Conservation (phyloP, 2,329 filamentous ascomycete species). For the Calonectria ilicicola region DNA sequence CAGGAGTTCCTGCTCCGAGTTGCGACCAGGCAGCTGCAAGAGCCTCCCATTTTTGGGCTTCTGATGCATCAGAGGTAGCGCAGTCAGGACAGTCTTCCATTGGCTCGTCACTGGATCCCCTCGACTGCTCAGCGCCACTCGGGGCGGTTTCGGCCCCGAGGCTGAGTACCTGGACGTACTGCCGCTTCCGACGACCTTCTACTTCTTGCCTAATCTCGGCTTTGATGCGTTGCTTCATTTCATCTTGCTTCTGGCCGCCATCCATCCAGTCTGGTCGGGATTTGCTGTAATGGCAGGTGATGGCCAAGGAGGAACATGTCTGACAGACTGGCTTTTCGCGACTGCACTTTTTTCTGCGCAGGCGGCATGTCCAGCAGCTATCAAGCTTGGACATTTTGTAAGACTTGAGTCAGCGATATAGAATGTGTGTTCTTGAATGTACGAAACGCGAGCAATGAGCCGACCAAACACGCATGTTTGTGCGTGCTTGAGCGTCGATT, state of each 20-base stretch:
- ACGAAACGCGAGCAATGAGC: no score
- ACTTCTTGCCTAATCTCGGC: slow-evolving; percentile 39
- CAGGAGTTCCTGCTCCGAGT: not conserved
- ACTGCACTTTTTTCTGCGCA: slow-evolving; percentile 30
- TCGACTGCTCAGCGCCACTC: not conserved
- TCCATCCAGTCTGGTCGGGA: slow-evolving; percentile 63
- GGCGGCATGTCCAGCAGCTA: slow-evolving; percentile 29
- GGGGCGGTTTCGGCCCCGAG: not conserved
- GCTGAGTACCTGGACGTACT: not conserved
- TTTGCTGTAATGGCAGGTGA: slow-evolving; percentile 60
- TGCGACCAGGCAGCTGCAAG: not conserved
- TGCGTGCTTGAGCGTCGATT: no score
- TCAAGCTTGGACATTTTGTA: not conserved
- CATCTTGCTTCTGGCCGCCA: slow-evolving; percentile 36
- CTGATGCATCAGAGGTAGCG: not conserved
- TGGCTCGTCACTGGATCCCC: not conserved
- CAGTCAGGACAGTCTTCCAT: not conserved
- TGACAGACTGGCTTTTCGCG: slow-evolving; percentile 1
- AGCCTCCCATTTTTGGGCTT: not conserved
- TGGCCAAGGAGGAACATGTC: slow-evolving; percentile 57
- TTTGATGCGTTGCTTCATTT: slow-evolving; percentile 40
- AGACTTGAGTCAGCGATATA: not conserved
- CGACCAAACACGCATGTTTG: no score
- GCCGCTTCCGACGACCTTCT: slow-evolving; percentile 47
- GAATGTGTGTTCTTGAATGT: no score